Conservation (phyloP, 1,284 basidiomycete genomes). For the Filobasidium uniguttulatum region DNA sequence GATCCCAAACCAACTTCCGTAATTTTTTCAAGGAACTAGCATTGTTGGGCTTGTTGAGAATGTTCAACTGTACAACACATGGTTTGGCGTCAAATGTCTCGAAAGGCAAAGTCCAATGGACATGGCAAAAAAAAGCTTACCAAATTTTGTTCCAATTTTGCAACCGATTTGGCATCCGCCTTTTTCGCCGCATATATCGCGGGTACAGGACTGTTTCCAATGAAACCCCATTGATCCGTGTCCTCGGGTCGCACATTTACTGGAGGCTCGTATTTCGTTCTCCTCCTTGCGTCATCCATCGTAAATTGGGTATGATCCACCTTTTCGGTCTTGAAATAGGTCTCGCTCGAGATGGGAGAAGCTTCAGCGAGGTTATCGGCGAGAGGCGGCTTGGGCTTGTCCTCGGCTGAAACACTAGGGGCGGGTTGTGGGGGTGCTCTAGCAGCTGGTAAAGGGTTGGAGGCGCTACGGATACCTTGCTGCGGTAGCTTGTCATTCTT, state of each 20-base stretch:
- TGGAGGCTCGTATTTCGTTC: not conserved
- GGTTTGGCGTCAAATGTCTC: too few species aligned
- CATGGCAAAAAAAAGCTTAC: not conserved
- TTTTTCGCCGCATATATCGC: constrained; percentile 1
- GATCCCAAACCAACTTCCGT: constrained; percentile 1
- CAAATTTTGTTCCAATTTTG: constrained; percentile 5
- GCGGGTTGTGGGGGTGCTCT: not conserved
- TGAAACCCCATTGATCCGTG: constrained; percentile 7
- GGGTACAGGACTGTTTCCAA: constrained; percentile 7
- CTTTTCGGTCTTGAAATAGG: constrained; percentile 2
- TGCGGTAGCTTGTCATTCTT: too few species aligned
- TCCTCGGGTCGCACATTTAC: not conserved
- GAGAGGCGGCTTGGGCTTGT: not conserved
- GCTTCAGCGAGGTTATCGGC: not conserved
- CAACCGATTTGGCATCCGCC: not conserved
- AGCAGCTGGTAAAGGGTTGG: not conserved
- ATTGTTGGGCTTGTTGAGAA: not conserved
- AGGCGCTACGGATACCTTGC: too few species aligned
- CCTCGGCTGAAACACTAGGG: not conserved
- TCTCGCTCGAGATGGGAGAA: constrained; percentile 4
- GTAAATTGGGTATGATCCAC: constrained; percentile 1
- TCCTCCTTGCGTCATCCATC: not conserved
- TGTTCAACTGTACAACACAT: not conserved
- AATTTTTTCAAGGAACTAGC: not conserved
- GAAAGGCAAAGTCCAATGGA: not conserved